A percentile compares a stretch with the other conserved stretches of the same genome.
Evolutionary conservation across 495 filamentous ascomycete species (phyloP).

Genomic region (Xylaria cubensis): DNA sequence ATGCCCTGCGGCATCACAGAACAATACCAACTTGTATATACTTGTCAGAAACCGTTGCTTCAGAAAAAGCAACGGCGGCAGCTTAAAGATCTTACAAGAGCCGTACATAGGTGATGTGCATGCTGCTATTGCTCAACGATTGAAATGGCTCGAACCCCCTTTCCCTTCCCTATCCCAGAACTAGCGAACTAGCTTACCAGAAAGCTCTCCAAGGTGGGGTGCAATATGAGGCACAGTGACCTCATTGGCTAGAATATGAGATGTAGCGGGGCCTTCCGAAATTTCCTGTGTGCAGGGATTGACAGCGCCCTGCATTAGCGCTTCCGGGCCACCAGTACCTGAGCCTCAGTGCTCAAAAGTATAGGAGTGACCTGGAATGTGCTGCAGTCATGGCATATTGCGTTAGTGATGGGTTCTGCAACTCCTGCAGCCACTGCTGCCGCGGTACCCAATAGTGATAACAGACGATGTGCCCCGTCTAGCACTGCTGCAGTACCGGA

Average conservation of each 20-base stretch:
- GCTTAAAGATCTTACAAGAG: background rate
- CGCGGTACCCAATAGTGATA: background rate
- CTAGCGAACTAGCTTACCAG: background rate
- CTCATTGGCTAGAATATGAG: background rate
- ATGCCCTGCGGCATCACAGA: too few relatives aligned
- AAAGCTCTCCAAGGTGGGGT: conserved; percentile 10
- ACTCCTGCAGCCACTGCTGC: conserved; percentile 12
- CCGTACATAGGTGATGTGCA: background rate
- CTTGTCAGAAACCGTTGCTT: conserved; percentile 7
- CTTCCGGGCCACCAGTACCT: conserved; percentile 11
- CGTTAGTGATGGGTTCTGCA: conserved; percentile 13
- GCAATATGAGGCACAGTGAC: conserved; percentile 15
- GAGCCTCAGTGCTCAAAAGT: background rate
- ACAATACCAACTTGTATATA: background rate
- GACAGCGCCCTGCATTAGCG: conserved; percentile 29
- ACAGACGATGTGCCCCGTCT: background rate
- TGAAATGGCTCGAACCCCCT: conserved; percentile 16
- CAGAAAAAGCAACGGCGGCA: background rate
- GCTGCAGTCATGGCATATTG: background rate
- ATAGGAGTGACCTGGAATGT: background rate
- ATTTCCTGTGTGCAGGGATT: conserved; percentile 26
- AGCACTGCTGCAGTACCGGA: background rate
- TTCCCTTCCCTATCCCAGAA: conserved; percentile 12
- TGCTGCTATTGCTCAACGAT: background rate
- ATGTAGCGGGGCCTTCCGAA: conserved; percentile 10